Conservation (phyloP, 192 early-diverging fungal species). For the Polychytrium aggregatum region DNA sequence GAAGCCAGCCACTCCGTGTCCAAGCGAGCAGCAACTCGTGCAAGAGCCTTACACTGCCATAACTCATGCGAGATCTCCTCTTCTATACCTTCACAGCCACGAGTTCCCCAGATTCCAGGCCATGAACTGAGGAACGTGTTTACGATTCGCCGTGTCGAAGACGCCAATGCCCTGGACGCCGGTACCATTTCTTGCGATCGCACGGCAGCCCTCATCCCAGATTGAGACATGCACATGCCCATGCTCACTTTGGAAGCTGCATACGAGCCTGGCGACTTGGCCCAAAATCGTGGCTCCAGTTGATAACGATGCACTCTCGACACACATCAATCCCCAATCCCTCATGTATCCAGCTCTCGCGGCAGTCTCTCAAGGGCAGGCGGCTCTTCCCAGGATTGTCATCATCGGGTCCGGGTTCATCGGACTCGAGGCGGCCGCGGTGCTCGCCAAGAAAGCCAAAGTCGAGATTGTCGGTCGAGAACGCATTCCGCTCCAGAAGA, state of each 20-base stretch:
- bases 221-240: too few relatives aligned
- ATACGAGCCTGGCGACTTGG: too few relatives aligned
- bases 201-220: constrained; percentile 6
- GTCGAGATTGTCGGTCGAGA: constrained; percentile 50
- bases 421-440: constrained; percentile 45
- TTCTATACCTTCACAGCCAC: constrained; percentile 19
- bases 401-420: constrained; percentile 51
- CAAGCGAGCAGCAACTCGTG: too few relatives aligned
- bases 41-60: too few relatives aligned
- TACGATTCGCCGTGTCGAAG: constrained; percentile 24
- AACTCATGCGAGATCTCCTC: too few relatives aligned
- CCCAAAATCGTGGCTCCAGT: too few relatives aligned
- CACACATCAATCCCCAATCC: too few relatives aligned
- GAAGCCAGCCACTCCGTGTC: too few relatives aligned
- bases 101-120: constrained; percentile 31
- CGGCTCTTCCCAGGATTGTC: constrained; percentile 42
- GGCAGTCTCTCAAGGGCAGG: too few relatives aligned
- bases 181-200: constrained; percentile 1
- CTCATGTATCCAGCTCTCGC: too few relatives aligned
- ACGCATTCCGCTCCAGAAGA: constrained; percentile 38
- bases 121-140: constrained; percentile 37
- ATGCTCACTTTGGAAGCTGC: too few relatives aligned
- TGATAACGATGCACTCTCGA: too few relatives aligned
- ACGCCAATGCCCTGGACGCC: constrained; percentile 26
- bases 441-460: constrained; percentile 24